phyloP scores from a whole-genome alignment of 2,329 filamentous ascomycete genomes.

The Pyrenochaeta sp. region DNA sequence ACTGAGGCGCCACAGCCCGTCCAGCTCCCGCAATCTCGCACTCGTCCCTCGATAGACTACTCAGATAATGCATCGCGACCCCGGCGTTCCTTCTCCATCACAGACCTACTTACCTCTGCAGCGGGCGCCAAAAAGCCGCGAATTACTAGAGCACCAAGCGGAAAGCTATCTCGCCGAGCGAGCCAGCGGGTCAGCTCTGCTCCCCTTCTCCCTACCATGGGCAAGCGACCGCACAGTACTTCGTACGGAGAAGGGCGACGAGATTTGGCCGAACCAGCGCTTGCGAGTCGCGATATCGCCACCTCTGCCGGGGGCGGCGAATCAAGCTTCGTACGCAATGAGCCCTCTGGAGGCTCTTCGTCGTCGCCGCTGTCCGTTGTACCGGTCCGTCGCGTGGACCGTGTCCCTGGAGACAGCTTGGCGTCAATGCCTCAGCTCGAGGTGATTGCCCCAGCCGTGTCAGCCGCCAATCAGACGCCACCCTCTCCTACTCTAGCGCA shows the following conservation, averaged over 20 bases:
- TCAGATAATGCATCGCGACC: constrained; percentile 42
- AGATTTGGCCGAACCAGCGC: constrained; percentile 44
- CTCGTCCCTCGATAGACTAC: constrained; percentile 25
- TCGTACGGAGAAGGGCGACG: constrained; percentile 50
- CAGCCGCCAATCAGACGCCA: constrained; percentile 43
- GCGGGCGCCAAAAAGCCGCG: constrained; percentile 47
- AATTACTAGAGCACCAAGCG: constrained; percentile 34
- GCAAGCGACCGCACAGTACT: constrained; percentile 46
- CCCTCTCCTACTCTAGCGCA: constrained; percentile 46
- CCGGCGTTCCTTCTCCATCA: constrained; percentile 61
- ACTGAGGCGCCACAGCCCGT: constrained; percentile 18
- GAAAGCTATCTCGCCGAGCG: constrained; percentile 36
- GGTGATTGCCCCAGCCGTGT: constrained; percentile 38
- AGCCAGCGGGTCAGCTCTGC: constrained; percentile 46
- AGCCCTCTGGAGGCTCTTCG: constrained; percentile 21
- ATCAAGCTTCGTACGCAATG: constrained; percentile 17
- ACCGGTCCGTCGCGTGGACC: constrained; percentile 26
- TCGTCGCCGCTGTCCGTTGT: constrained; percentile 38
- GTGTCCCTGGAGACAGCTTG: constrained; percentile 31
- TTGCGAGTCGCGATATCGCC: constrained; percentile 40
- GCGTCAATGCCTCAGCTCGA: constrained; percentile 44
- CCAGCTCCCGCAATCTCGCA: constrained; percentile 17
- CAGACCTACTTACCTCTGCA: constrained; percentile 52
- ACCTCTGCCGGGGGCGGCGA: constrained; percentile 29
- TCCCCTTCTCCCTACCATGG: constrained; percentile 48